phyloP scores from a whole-genome alignment of 345 rosid species.

The Dovyalis caffra region DNA sequence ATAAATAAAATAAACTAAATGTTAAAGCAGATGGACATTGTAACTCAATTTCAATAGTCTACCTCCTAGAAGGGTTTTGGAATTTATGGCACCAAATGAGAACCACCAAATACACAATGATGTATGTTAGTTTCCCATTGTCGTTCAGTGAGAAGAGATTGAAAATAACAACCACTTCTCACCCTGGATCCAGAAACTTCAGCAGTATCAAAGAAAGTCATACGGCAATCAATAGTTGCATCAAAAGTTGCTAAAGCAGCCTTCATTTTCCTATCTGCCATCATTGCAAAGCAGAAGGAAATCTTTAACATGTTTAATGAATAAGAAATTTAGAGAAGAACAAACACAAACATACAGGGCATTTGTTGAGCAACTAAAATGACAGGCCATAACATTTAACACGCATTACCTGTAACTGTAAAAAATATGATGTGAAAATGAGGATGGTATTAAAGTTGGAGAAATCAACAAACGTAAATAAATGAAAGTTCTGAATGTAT shows the following conservation, averaged over 20 bases:
- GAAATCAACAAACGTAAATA: not conserved
- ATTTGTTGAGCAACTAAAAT: not conserved
- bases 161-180: constrained; percentile 14
- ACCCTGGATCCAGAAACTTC: constrained; percentile 93
- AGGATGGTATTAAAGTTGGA: not conserved
- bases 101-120: constrained; percentile 40
- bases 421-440: not conserved
- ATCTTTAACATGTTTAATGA: not conserved
- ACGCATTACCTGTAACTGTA: not conserved
- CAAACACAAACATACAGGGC: not conserved
- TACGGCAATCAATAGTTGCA: constrained; percentile 62
- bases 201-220: constrained; percentile 86
- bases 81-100: constrained; percentile 67
- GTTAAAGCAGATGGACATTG: not conserved
- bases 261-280: constrained; percentile 75
- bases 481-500: too few relatives aligned
- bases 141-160: not conserved
- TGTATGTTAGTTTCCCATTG: not conserved
- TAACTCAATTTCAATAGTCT: constrained; percentile 1
- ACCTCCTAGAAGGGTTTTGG: constrained; percentile 96
- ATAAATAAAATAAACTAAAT: not conserved
- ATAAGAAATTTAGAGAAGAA: not conserved
- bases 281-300: constrained; percentile 8
- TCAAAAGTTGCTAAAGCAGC: constrained; percentile 84
- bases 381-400: not conserved